A percentile compares a stretch with the other conserved stretches of the same genome.
phyloP scores from a whole-genome alignment of 225 moss, liverwort and hornwort genomes.

The Polytrichum formosum region DNA sequence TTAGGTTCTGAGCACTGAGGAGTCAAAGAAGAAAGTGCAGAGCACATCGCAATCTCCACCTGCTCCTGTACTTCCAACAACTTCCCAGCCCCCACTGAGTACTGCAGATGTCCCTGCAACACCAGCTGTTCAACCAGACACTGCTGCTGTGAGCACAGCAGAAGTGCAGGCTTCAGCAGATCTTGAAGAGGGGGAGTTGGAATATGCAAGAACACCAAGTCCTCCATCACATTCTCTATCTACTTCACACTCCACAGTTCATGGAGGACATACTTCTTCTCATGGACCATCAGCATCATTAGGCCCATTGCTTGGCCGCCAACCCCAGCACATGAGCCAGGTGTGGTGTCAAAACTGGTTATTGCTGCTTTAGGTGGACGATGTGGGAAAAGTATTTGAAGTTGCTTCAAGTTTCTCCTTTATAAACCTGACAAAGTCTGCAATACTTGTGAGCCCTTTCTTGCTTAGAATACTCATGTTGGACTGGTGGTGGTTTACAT shows the following conservation, averaged over 20 bases:
- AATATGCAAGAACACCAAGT: constrained; percentile 93
- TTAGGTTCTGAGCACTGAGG: constrained; percentile 86
- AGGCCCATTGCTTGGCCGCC: constrained; percentile 75
- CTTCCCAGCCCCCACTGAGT: constrained; percentile 24
- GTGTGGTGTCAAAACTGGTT: constrained; percentile 23
- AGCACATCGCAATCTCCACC: constrained; percentile 47
- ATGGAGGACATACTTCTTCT: constrained; percentile 49
- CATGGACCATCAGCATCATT: constrained; percentile 54
- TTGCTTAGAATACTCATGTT: too few relatives aligned
- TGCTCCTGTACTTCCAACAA: constrained; percentile 32
- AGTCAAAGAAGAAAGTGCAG: constrained; percentile 67
- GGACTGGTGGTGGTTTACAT: too few relatives aligned
- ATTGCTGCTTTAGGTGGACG: too few relatives aligned
- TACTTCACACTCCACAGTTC: constrained; percentile 48
- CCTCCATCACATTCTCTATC: constrained; percentile 65
- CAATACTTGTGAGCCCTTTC: too few relatives aligned
- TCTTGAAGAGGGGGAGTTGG: constrained; percentile 95
- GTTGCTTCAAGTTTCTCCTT: too few relatives aligned
- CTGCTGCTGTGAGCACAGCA: constrained; percentile 19
- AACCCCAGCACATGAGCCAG: constrained; percentile 84
- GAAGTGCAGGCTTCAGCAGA: constrained; percentile 60
- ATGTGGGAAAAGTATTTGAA: too few relatives aligned
- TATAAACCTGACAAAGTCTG: too few relatives aligned
- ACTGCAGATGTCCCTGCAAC: constrained; percentile 34
- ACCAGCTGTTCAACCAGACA: constrained; percentile 34